Evolutionary conservation across 2,329 filamentous ascomycete genomes (phyloP).

Genomic region (Neophaeococcomyces aloes): DNA sequence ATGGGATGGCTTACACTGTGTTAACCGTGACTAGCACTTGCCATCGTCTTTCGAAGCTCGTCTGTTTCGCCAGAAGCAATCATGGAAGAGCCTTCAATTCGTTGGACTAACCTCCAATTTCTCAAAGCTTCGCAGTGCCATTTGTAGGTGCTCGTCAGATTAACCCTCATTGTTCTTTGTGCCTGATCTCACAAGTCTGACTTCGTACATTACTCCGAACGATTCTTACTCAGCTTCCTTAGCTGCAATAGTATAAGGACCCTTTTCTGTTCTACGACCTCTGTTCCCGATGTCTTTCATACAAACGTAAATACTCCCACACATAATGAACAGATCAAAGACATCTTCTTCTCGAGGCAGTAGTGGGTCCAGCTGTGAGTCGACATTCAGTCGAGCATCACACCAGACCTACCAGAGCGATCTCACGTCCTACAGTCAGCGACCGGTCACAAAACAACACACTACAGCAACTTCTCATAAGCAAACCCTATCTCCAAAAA

Average conservation of each 20-base stretch:
- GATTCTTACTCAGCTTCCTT: background rate
- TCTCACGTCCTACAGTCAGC: conserved; percentile 18
- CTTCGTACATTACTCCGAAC: background rate
- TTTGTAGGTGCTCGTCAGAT: background rate
- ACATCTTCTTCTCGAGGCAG: conserved; percentile 12
- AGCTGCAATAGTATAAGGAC: conserved; percentile 3
- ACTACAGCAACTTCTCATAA: conserved; percentile 8
- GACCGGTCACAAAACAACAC: conserved; percentile 11
- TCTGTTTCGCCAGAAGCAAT: background rate
- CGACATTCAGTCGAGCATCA: conserved; percentile 10
- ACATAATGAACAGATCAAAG: conserved; percentile 1
- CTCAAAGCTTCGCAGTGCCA: background rate
- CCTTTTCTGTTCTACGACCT: background rate
- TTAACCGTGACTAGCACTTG: background rate
- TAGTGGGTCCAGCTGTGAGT: conserved; percentile 12
- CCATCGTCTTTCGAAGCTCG: background rate
- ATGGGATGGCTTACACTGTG: background rate
- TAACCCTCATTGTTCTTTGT: background rate
- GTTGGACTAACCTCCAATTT: background rate
- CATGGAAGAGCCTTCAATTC: background rate
- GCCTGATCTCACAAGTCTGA: background rate
- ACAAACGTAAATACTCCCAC: background rate
- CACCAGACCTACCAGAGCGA: conserved; percentile 18
- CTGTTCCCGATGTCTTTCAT: background rate
- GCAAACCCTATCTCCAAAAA: conserved; percentile 8